Percentiles rank a stretch among this genome's conserved stretches.
Conservation (phyloP, 495 filamentous ascomycete species). For the Daldinia childiae region DNA sequence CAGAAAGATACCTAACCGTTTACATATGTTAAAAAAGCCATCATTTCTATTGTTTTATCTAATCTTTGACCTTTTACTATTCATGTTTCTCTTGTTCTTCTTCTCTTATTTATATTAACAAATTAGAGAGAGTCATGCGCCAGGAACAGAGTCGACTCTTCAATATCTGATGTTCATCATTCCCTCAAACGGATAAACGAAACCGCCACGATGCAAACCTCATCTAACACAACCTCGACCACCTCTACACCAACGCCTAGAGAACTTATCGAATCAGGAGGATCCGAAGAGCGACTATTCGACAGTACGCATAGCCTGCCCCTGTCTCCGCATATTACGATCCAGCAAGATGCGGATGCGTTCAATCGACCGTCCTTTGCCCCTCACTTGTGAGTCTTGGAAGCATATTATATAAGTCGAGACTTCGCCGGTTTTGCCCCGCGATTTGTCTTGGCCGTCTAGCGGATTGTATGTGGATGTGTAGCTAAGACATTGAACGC, state of each 20-base stretch:
- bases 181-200: slow-evolving; percentile 19
- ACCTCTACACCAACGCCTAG: slow-evolving; percentile 15
- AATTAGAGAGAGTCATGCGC: slow-evolving; percentile 8
- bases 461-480: slow-evolving; percentile 7
- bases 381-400: slow-evolving; percentile 47
- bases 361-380: slow-evolving; percentile 31
- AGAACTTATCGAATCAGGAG: slow-evolving; percentile 9
- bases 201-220: slow-evolving; percentile 25
- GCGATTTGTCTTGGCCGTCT: slow-evolving; percentile 29
- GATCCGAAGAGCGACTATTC: slow-evolving; percentile 16
- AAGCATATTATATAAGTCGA: slow-evolving; percentile 7
- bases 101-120: background rate
- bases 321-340: slow-evolving; percentile 52
- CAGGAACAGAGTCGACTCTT: background rate
- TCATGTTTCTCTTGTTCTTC: background rate
- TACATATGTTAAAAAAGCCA: slow-evolving; percentile 8
- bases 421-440: slow-evolving; percentile 24
- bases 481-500: slow-evolving; percentile 25
- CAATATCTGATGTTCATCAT: slow-evolving; percentile 11
- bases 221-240: slow-evolving; percentile 16
- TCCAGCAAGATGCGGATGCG: slow-evolving; percentile 48
- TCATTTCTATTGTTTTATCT: slow-evolving; percentile 15
- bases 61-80: background rate
- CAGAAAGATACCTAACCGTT: slow-evolving; percentile 8
- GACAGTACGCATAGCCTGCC: slow-evolving; percentile 25